Base-by-base conservation (phyloP, 148 eudicot genomes). In the Chenopodium formosanum region DNA sequence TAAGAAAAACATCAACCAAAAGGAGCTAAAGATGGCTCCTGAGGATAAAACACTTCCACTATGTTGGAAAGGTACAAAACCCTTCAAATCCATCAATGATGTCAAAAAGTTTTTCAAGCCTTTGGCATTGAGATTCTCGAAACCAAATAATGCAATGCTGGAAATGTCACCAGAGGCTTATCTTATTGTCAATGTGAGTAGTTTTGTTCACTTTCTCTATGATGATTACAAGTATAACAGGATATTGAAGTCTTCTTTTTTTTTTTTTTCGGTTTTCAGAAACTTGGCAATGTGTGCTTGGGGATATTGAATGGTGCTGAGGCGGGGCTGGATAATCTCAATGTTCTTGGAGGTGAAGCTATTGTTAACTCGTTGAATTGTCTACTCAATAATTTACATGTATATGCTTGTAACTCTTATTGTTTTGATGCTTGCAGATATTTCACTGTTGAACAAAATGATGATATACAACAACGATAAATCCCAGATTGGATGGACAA, bases 1-100 rank as follows among this genome's bases (percentile, higher is more conserved):
- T 84, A 92, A 85, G 89, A 85, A 88, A 75, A 83, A 87, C 67
- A 65, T 90, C 53, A 86, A 89, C 20, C 65, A 88, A 34, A 89
- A 88, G 80, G 68, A 83, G 48, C 77, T 94, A 56, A 81, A 88
- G 80, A 84, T 85, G 72, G 94, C 91, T 47, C 82, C 82, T 10
- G 93, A 92, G 64, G 99, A 96, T 79, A 81, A 84, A 84, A 89
- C 82, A 82, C 97, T 96, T 72, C 94, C 99, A 1, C 53, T 89
- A 25, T 96, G 99, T 86, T 96, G 99, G 99, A 96, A 92, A 86
- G 98, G 98, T 16, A 73, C 84, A 47, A 90, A 86, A 70, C 89
- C 92, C 50, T 94, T 92, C 83, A 92, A 89, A 80, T 90, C 93
- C 70, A 70, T 90, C 46, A 67, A 72, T 23, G 97, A 96, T 82